These are phyloP conservation scores for Capronia americana DNA, from an alignment of 2,329 filamentous ascomycete species.

Conservation along the genomic window DNA sequence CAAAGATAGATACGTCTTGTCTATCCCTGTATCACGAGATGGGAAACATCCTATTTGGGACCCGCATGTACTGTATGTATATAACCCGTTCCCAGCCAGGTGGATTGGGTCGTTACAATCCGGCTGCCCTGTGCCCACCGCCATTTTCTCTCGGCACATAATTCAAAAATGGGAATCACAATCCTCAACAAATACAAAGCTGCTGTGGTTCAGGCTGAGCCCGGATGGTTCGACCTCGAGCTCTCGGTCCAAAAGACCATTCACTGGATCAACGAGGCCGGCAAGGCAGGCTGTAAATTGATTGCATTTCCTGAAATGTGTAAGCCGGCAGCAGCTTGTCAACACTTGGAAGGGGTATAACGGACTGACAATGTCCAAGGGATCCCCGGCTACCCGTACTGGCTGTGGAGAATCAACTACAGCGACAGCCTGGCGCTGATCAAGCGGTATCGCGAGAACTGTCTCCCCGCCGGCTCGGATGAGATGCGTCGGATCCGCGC, in stretches of 20 bases:
- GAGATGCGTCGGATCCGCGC: background rate
- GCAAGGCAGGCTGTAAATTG: constrained; percentile 3
- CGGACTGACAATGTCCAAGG: background rate
- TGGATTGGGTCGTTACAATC: no score
- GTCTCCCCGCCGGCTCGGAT: background rate
- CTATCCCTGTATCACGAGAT: background rate
- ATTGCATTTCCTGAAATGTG: constrained; percentile 7
- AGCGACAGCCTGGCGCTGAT: background rate
- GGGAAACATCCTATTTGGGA: background rate
- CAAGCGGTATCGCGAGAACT: background rate
- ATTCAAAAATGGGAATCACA: background rate
- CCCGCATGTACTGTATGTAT: background rate
- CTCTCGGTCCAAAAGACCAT: background rate
- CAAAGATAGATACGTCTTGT: background rate
- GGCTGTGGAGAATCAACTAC: constrained; percentile 4
- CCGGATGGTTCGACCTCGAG: constrained; percentile 9
- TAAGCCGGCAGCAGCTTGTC: background rate
- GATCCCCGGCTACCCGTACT: background rate
- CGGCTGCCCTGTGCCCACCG: background rate
- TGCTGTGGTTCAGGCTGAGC: constrained; percentile 7
- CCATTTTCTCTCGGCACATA: background rate
- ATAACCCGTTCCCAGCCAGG: background rate
- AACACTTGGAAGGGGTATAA: background rate
- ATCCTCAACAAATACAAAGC: constrained; percentile 40
- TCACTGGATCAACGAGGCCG: constrained; percentile 5